Base-by-base conservation (phyloP, 148 eudicot species). In the Silene uniflora region DNA sequence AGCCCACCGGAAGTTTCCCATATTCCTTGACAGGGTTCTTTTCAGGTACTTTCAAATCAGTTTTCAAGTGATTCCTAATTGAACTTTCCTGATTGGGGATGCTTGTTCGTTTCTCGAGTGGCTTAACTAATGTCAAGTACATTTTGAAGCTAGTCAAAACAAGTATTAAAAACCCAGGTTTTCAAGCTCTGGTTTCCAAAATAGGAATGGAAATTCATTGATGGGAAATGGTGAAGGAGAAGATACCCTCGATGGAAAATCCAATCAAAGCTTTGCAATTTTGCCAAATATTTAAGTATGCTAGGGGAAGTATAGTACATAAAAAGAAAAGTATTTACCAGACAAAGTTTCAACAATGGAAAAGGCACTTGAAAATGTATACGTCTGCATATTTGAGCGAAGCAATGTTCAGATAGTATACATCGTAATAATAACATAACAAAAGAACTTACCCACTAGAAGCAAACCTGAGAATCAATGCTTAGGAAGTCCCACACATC, bases 401-500 rank as follows among this genome's bases (percentile, higher is more conserved):
- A 69, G 56, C 29, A 69, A 67, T 77, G 68, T 81, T 68, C 27
- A 82, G 71, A 49, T n/a, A 29, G 62, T 39, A 67, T 17, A 73
- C 9, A 46, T 21, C 39, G 62, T 21, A 69, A 27, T 10, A 73
- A 64, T 61, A 63, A 46, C 35, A 65, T 60, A 22, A 62, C 44
- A 32, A 3, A 72, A 35, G 62, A 64, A 32, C 18, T 27, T 58
- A 32, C 62, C 39, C 61, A 64, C 7, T 74, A 75, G 44, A 47
- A 67, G 62, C 84, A 81, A 78, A 95, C 99, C 99, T 95, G 99
- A 73, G 99, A 95, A 82, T 95, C 99, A 75, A 95, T 90, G 86
- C 96, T 95, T 63, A 95, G 92, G 81, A 95, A 95, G 86, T 95
- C 99, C 99, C 99, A 95, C 82, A 95, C 96, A 86, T 95, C 99